Percentiles rank a stretch among this genome's conserved stretches.
Evolutionary conservation across 2,329 filamentous ascomycete genomes (phyloP).

Genomic region (Fusarium temperatum): DNA sequence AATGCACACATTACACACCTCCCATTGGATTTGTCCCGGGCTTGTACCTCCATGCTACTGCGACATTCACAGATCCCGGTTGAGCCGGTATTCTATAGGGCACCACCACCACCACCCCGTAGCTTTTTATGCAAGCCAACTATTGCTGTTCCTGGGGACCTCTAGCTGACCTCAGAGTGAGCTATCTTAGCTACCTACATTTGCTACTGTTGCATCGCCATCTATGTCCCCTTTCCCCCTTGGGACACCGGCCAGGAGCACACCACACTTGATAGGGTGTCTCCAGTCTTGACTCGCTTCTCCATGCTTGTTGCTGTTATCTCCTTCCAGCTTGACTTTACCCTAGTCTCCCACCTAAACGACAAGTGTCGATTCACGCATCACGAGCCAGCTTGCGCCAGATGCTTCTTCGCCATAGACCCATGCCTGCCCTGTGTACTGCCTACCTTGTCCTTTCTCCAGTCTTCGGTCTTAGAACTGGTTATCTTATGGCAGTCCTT

Average conservation of each 20-base stretch:
- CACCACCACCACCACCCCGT: conserved; percentile 1
- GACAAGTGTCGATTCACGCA: conserved; percentile 32
- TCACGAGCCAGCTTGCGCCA: conserved; percentile 38
- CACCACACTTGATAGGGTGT: conserved; percentile 11
- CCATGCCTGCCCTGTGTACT: conserved; percentile 7
- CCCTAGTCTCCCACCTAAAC: conserved; percentile 18
- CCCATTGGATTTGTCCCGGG: conserved; percentile 2
- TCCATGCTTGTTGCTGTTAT: conserved; percentile 15
- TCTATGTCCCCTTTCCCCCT: conserved; percentile 25
- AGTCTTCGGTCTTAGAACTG: conserved; percentile 13
- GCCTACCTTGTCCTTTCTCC: conserved; percentile 20
- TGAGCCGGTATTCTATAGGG: conserved; percentile 19
- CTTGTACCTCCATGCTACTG: conserved; percentile 11
- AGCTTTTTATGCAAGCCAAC: conserved; percentile 32
- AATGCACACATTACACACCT: conserved; percentile 2
- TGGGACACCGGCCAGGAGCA: conserved; percentile 36
- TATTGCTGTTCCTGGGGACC: conserved; percentile 24
- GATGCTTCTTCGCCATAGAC: conserved; percentile 36
- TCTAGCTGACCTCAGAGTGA: conserved; percentile 5
- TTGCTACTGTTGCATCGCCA: conserved; percentile 24
- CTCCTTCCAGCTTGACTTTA: conserved; percentile 8
- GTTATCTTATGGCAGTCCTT: conserved; percentile 16
- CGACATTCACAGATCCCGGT: conserved; percentile 11
- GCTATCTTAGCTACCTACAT: conserved; percentile 8
- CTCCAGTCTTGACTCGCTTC: conserved; percentile 23